A percentile compares a stretch with the other conserved stretches of the same genome.
Evolutionary conservation across 192 early-diverging fungal species (phyloP).

Genomic region (Coemansia sp.): DNA sequence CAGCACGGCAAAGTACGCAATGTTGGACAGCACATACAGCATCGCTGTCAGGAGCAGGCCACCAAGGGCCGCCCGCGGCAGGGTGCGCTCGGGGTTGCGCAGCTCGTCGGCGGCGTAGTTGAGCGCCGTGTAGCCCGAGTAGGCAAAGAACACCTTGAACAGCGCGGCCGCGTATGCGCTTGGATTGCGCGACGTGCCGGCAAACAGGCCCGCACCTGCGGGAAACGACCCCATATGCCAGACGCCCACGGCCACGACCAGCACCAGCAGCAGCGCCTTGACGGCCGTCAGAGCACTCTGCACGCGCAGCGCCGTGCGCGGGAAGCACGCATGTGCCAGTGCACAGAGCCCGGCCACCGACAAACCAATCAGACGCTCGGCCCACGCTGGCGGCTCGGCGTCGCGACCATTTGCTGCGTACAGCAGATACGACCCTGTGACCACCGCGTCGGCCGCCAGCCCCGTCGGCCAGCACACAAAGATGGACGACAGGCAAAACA

Average conservation of each 20-base stretch:
- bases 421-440: slow-evolving; percentile 42
- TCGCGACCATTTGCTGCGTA: slow-evolving; percentile 29
- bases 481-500: slow-evolving; percentile 45
- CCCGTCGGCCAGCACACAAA: slow-evolving; percentile 30
- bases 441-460: slow-evolving; percentile 41
- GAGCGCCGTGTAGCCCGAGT: slow-evolving; percentile 56
- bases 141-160: slow-evolving; percentile 55
- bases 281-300: slow-evolving; percentile 42
- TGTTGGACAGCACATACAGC: slow-evolving; percentile 56
- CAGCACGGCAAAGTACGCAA: slow-evolving; percentile 55
- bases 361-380: slow-evolving; percentile 34
- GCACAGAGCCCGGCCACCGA: slow-evolving; percentile 23
- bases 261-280: slow-evolving; percentile 44
- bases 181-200: slow-evolving; percentile 21
- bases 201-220: slow-evolving; percentile 10
- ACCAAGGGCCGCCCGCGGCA: slow-evolving; percentile 54
- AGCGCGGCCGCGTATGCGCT: slow-evolving; percentile 42
- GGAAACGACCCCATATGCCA: neutral
- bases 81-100: slow-evolving; percentile 53
- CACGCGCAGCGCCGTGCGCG: slow-evolving; percentile 25
- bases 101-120: slow-evolving; percentile 63
- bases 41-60: slow-evolving; percentile 50
- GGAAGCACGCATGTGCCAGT: slow-evolving; percentile 22
- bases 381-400: slow-evolving; percentile 30
- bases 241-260: slow-evolving; percentile 39